These are phyloP conservation scores for Lolium rigidum DNA, from an alignment of 176 grass and related monocot species.

Conservation along the genomic window DNA sequence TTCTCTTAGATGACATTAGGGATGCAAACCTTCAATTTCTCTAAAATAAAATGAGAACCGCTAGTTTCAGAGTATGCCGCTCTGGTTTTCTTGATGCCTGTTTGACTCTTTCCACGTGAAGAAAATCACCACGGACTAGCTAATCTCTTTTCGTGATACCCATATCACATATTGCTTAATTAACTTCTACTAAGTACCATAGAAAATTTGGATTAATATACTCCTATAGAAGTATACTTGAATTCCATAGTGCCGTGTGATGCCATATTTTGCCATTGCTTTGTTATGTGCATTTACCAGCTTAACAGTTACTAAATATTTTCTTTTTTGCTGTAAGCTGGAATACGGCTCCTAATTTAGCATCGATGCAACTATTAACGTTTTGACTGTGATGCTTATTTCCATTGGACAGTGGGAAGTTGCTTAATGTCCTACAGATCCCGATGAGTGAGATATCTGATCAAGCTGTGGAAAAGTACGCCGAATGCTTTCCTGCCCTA, in stretches of 20 bases:
- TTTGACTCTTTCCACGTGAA: conserved; percentile 17
- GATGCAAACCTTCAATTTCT: neutral
- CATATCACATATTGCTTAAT: neutral
- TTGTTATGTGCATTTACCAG: neutral
- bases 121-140: neutral
- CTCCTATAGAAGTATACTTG: neutral
- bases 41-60: conserved; percentile 3
- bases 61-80: neutral
- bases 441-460: conserved; percentile 67
- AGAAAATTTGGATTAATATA: neutral
- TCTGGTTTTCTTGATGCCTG: conserved; percentile 16
- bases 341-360: conserved; percentile 15
- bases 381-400: conserved; percentile 1
- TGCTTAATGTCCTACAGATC: conserved; percentile 59
- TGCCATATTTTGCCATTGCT: neutral
- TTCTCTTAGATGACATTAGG: neutral
- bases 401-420: conserved; percentile 42
- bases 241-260: neutral
- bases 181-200: neutral
- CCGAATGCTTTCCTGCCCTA: conserved; percentile 35
- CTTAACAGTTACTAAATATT: neutral
- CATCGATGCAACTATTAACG: neutral
- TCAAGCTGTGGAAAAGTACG: conserved; percentile 43
- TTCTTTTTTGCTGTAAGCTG: conserved; percentile 1
- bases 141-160: neutral